Conservation (phyloP, 1,284 basidiomycete species). For the Leccinum colubrinum region DNA sequence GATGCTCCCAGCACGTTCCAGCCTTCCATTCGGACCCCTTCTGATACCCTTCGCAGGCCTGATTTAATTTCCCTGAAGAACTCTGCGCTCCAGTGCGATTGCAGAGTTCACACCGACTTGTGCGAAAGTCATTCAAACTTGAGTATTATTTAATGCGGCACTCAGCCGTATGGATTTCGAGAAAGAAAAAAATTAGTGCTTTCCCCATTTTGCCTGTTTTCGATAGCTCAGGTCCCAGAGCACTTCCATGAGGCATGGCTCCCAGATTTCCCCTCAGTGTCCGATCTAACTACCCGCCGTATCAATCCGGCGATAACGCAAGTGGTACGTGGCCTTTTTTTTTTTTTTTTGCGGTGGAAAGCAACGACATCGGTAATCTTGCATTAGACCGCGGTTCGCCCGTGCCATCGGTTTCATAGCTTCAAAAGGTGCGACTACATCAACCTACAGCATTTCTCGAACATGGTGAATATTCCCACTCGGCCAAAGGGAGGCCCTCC, state of each 20-base stretch:
- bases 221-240: conserved; percentile 6
- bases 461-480: conserved; percentile 1
- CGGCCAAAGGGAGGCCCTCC: not conserved
- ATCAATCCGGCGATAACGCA: not conserved
- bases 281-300: not conserved
- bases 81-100: conserved; percentile 1
- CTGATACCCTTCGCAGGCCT: conserved; percentile 17
- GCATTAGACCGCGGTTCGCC: not conserved
- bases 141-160: not conserved
- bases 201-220: conserved; percentile 7
- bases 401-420: not conserved
- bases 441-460: not conserved
- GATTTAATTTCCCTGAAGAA: conserved; percentile 4
- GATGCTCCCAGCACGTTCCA: conserved; percentile 10
- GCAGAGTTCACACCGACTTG: conserved; percentile 8
- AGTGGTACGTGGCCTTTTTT: not conserved
- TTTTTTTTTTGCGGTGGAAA: not conserved
- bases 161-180: conserved; percentile 10
- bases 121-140: conserved; percentile 4
- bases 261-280: not conserved
- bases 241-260: conserved; percentile 6
- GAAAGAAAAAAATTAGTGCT: conserved; percentile 1
- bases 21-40: conserved; percentile 9
- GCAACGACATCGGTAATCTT: not conserved
- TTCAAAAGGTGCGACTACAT: not conserved